Evolutionary conservation across 1,284 basidiomycete genomes (phyloP).

Genomic region (Testicularia cyperi): DNA sequence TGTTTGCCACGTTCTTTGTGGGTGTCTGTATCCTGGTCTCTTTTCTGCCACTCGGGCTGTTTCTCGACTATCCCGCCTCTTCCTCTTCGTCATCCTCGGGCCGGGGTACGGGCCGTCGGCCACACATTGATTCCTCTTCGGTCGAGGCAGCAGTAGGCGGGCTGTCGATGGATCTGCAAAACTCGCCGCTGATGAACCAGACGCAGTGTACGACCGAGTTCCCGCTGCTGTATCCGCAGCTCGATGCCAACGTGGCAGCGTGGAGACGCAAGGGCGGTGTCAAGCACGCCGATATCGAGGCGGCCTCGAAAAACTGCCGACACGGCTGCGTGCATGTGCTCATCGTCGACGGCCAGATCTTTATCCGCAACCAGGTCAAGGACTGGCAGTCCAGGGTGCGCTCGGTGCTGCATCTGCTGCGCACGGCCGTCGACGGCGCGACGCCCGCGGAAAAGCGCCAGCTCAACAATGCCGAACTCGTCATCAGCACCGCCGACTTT

Average conservation of each 20-base stretch:
- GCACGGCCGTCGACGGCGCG: constrained; percentile 14
- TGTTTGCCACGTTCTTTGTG: constrained; percentile 19
- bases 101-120: no score
- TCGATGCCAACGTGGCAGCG: constrained; percentile 6
- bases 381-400: constrained; percentile 34
- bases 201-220: constrained; percentile 28
- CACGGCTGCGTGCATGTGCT: constrained; percentile 31
- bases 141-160: no score
- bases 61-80: no score
- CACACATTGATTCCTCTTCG: no score
- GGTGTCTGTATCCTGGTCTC: constrained; percentile 16
- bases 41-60: constrained; percentile 18
- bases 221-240: constrained; percentile 36
- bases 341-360: constrained; percentile 35
- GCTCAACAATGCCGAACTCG: constrained; percentile 23
- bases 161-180: no score
- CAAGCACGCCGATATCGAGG: constrained; percentile 12
- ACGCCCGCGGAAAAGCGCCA: constrained; percentile 5
- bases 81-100: no score
- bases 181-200: constrained; percentile 11
- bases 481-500: constrained; percentile 29
- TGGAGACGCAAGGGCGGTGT: constrained; percentile 36
- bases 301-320: constrained; percentile 14
- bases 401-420: constrained; percentile 17
- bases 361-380: constrained; percentile 15